A percentile compares a stretch with the other conserved stretches of the same genome.
Conservation (phyloP, 1,139 yeast genomes). For the Barnettozyma hawaiiensis region DNA sequence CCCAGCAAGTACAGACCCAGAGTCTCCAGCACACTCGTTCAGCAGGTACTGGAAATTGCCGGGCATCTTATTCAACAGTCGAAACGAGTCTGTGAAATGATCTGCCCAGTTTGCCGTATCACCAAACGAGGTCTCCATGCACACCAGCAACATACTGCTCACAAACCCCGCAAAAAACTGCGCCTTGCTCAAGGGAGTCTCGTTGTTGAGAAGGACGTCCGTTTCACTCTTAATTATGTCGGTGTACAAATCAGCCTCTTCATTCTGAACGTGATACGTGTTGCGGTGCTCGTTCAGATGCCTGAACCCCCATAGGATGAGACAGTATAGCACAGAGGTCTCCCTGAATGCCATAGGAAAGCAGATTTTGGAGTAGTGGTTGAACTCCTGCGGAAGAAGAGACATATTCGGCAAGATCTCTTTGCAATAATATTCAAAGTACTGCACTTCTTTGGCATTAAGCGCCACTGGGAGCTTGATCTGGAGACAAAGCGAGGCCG, state of each 20-base stretch:
- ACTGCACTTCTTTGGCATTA: constrained; percentile 18
- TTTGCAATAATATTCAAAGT: constrained; percentile 31
- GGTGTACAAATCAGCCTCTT: constrained; percentile 17
- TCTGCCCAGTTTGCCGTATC: constrained; percentile 33
- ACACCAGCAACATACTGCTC: constrained; percentile 31
- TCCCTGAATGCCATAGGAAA: constrained; percentile 33
- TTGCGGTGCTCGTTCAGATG: constrained; percentile 21
- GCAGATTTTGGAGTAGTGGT: constrained; percentile 31
- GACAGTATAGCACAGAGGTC: constrained; percentile 28
- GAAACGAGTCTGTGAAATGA: constrained; percentile 30
- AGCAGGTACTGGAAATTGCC: constrained; percentile 27
- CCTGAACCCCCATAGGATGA: constrained; percentile 32
- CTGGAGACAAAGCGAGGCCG: constrained; percentile 5
- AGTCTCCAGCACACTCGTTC: constrained; percentile 21
- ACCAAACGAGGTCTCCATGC: constrained; percentile 34
- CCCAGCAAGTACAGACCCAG: constrained; percentile 23
- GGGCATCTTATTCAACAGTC: constrained; percentile 31
- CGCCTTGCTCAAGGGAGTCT: constrained; percentile 7
- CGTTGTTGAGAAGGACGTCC: background rate
- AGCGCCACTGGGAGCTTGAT: constrained; percentile 14
- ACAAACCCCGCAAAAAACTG: constrained; percentile 29
- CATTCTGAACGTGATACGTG: constrained; percentile 16
- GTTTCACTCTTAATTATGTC: constrained; percentile 14
- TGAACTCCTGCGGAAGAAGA: constrained; percentile 30
- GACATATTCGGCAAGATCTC: constrained; percentile 30